A percentile compares a stretch with the other conserved stretches of the same genome.
These are phyloP conservation scores for Thielaviopsis euricoi DNA, from an alignment of 2,329 filamentous ascomycete genomes.

Conservation along the genomic window DNA sequence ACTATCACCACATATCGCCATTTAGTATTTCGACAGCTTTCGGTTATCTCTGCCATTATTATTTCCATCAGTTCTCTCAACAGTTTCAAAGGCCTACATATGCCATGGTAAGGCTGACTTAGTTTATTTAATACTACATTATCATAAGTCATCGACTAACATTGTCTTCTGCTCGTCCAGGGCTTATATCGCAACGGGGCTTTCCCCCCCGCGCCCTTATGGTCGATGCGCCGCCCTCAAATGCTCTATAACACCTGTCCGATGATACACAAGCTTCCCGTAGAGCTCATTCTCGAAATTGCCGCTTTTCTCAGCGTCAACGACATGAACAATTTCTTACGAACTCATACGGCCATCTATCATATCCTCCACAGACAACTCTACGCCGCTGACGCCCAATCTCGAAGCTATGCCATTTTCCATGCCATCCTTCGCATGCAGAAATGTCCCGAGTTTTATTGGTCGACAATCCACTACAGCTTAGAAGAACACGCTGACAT, in stretches of 20 bases:
- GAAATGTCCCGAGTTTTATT: not conserved
- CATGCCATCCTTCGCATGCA: not conserved
- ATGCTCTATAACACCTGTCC: not conserved
- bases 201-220: not conserved
- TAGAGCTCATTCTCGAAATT: conserved; percentile 3
- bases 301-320: conserved; percentile 1
- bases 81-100: not conserved
- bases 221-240: not conserved
- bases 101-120: not conserved
- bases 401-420: conserved; percentile 1
- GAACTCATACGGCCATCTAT: not conserved
- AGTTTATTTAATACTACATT: not conserved
- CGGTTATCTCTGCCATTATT: not conserved
- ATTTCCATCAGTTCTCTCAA: not conserved
- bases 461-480: conserved; percentile 1
- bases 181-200: not conserved
- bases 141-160: not conserved
- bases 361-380: conserved; percentile 2
- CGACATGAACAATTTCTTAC: not conserved
- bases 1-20: not conserved
- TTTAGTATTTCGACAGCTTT: not conserved
- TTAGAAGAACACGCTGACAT: not conserved
- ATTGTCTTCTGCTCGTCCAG: not conserved
- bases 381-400: not conserved
- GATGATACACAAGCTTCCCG: not conserved